A percentile compares a stretch with the other conserved stretches of the same genome.
These are phyloP conservation scores for Cadophora luteo-olivacea DNA, from an alignment of 2,329 filamentous ascomycete genomes.

Conservation along the genomic window DNA sequence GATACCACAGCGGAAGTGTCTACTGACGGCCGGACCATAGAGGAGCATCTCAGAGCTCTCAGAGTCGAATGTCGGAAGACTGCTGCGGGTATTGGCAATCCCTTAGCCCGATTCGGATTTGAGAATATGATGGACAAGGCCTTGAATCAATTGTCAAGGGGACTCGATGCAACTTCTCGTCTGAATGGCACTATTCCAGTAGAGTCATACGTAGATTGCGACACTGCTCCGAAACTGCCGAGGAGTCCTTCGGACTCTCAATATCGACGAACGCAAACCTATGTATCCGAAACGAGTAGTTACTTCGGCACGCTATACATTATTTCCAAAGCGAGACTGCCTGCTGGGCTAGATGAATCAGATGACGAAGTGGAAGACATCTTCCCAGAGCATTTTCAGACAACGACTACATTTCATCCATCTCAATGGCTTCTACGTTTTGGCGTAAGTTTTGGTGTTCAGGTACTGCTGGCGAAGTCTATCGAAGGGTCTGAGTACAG, in stretches of 20 bases:
- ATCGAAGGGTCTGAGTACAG: not conserved
- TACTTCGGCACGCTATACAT: not conserved
- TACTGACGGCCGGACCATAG: not conserved
- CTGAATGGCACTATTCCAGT: not conserved
- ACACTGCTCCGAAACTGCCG: too few relatives aligned
- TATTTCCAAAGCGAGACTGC: not conserved
- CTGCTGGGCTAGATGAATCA: not conserved
- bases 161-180: not conserved
- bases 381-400: not conserved
- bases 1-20: not conserved
- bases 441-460: not conserved
- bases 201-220: not conserved
- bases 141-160: not conserved
- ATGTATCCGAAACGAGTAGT: not conserved
- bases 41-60: not conserved
- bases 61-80: not conserved
- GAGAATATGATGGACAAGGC: not conserved
- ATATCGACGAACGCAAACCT: not conserved
- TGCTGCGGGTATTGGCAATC: not conserved
- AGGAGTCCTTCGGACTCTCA: not conserved
- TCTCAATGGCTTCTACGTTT: not conserved
- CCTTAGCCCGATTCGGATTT: not conserved
- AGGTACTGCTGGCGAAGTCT: not conserved
- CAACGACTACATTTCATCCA: not conserved
- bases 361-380: not conserved